Evolutionary conservation across 2,329 filamentous ascomycete species (phyloP).

Genomic region (Fusarium verticillioides): DNA sequence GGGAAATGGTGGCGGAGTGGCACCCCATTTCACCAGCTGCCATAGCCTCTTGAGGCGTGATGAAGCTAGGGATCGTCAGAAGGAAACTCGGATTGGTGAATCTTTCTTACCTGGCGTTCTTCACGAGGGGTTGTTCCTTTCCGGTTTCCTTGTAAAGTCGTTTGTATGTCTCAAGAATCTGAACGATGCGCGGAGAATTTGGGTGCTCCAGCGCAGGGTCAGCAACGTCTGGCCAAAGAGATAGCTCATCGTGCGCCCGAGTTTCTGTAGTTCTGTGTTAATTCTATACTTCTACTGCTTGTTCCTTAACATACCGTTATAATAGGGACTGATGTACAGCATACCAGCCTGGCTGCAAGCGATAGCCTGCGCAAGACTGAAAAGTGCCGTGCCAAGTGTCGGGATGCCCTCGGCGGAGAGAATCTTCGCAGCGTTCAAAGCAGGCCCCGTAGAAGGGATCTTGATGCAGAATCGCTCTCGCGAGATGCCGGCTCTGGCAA

Average conservation of each 20-base stretch:
- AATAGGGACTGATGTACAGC: constrained; percentile 62
- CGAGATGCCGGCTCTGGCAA: constrained; percentile 56
- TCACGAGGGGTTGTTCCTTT: constrained; percentile 59
- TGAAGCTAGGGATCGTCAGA: constrained; percentile 48
- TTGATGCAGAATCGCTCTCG: constrained; percentile 62
- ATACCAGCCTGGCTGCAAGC: constrained; percentile 60
- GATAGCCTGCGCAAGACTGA: constrained; percentile 60
- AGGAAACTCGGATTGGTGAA: fast-evolving
- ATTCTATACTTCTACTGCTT: fast-evolving
- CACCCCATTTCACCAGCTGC: constrained; percentile 59
- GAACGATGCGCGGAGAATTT: constrained; percentile 58
- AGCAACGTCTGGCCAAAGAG: constrained; percentile 58
- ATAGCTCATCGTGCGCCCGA: constrained; percentile 54
- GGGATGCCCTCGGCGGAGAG: constrained; percentile 57
- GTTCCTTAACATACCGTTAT: constrained; percentile 51
- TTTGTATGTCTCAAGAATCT: constrained; percentile 61
- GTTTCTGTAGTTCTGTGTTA: constrained; percentile 48
- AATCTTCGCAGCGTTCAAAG: constrained; percentile 56
- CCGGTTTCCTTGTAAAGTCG: constrained; percentile 58
- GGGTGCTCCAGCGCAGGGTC: constrained; percentile 60
- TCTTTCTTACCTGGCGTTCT: constrained; percentile 54
- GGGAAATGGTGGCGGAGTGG: constrained; percentile 58
- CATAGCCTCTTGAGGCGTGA: constrained; percentile 57
- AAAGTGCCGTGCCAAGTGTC: constrained; percentile 60
- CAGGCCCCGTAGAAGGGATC: constrained; percentile 61